Base-by-base conservation (phyloP, 1,284 basidiomycete species). In the Leccinum cinnamomeum region DNA sequence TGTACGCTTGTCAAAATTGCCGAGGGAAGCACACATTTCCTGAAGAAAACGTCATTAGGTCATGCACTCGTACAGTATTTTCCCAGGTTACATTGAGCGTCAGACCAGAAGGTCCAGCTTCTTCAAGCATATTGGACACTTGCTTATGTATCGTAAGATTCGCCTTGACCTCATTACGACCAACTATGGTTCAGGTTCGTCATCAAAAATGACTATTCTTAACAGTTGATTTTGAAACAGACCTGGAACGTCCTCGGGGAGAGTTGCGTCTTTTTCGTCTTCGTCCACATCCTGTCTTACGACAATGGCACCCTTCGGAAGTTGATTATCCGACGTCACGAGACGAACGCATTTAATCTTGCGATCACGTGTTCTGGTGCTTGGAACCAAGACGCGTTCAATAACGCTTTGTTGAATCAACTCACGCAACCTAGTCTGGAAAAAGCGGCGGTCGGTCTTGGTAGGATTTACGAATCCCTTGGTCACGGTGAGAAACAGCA, bases 391-490 rank as follows among this genome's bases (percentile, higher is more conserved):
- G 35, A 93, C 83, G 67, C 86, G 88, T 70, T 94, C 91, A 41
- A 94, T 82, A 46, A 90, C 71, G 2, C 89, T 84, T 68, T 88
- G 82, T 56, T 85, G 82, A 39, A 89, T 82, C 67, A 94, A 79
- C 65, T 89, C 88, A 1, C 85, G 83, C 48, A 94, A 78, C 33
- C 91, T 82, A 53, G 82, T 83, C 68, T 86, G 85, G 70, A 94
- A 91, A 68, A 92, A 91, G 6, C 92, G 84, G 20, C 91, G 81
- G 68, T 92, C 88, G 5, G 83, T 85, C 70, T 87, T 87, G 1
- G 83, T 86, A 23, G 90, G 89, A 73, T 87, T 85, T 3, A 79
- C 69, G 70, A 91, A 92, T 2, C 91, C 91, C 90, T 92, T 63
- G 4, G 33, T 48, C 14, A 55, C 41, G 51, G 56, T 70, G 54